These are phyloP conservation scores for Maudiozyma saulgeensis DNA, from an alignment of 805 yeast species.

Conservation along the genomic window DNA sequence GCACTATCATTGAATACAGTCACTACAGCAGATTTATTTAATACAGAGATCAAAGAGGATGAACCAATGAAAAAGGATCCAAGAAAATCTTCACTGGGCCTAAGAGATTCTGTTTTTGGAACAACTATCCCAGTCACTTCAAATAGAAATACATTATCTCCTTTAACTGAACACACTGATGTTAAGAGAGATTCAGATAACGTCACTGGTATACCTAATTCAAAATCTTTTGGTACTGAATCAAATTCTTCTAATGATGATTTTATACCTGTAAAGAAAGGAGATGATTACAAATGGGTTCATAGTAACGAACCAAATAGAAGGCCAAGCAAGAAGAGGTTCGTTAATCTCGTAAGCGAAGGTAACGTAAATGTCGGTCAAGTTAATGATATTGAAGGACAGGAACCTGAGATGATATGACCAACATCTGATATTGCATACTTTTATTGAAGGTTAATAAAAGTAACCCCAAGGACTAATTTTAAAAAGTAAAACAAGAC, in stretches of 20 bases:
- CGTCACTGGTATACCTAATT: not conserved
- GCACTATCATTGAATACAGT: conserved; percentile 71
- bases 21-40: conserved; percentile 72
- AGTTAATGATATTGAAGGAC: conserved; percentile 27
- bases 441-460: not conserved
- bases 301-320: conserved; percentile 19
- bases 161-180: conserved; percentile 7
- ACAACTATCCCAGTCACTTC: not conserved
- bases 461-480: conserved; percentile 9
- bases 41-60: conserved; percentile 67
- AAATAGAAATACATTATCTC: conserved; percentile 5
- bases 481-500: not conserved
- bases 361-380: conserved; percentile 28
- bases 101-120: conserved; percentile 34
- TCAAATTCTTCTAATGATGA: conserved; percentile 24
- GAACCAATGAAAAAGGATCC: conserved; percentile 35
- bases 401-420: conserved; percentile 23
- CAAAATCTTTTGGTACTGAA: conserved; percentile 6
- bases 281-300: conserved; percentile 25
- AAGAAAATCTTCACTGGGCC: conserved; percentile 32
- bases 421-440: not conserved
- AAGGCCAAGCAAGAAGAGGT: conserved; percentile 28
- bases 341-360: conserved; percentile 29
- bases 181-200: not conserved
- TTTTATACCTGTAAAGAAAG: conserved; percentile 29